A percentile compares a stretch with the other conserved stretches of the same genome.
Conservation (phyloP, 2,329 filamentous ascomycete genomes). For the Hypoxylon sp. region DNA sequence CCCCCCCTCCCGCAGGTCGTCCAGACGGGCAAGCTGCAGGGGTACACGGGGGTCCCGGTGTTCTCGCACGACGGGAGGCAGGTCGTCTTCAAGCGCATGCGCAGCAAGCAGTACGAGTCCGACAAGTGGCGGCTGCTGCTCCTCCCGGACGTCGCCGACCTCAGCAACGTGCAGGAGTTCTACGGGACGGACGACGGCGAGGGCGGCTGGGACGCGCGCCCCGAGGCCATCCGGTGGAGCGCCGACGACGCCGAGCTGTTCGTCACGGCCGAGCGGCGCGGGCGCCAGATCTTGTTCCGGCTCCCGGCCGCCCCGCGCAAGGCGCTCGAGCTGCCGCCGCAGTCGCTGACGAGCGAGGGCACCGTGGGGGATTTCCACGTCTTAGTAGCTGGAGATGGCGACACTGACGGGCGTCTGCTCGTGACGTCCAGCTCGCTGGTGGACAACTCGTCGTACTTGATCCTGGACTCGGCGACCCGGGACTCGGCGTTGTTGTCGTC, state of each 20-base stretch:
- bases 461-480: constrained; percentile 60
- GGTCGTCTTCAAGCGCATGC: constrained; percentile 83
- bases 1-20: constrained; percentile 61
- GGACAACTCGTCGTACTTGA: constrained; percentile 75
- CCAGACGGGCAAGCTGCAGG: constrained; percentile 65
- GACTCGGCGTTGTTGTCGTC: constrained; percentile 64
- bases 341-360: constrained; percentile 62
- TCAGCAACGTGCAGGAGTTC: constrained; percentile 68
- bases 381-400: constrained; percentile 60
- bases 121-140: constrained; percentile 77
- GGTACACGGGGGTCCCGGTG: constrained; percentile 71
- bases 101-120: constrained; percentile 77
- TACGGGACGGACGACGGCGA: constrained; percentile 69
- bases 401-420: constrained; percentile 61
- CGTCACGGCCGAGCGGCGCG: constrained; percentile 77
- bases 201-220: constrained; percentile 68
- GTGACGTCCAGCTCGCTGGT: constrained; percentile 73
- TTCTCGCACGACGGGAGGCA: constrained; percentile 78
- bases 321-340: constrained; percentile 57
- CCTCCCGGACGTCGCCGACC: constrained; percentile 66
- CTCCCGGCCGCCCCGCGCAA: constrained; percentile 64
- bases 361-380: constrained; percentile 62
- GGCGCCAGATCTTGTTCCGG: constrained; percentile 68
- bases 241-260: constrained; percentile 70
- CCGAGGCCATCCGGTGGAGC: constrained; percentile 66